Evolutionary conservation across 129 eudicot genomes (phyloP).

Genomic region (Centaurea solstitialis): DNA sequence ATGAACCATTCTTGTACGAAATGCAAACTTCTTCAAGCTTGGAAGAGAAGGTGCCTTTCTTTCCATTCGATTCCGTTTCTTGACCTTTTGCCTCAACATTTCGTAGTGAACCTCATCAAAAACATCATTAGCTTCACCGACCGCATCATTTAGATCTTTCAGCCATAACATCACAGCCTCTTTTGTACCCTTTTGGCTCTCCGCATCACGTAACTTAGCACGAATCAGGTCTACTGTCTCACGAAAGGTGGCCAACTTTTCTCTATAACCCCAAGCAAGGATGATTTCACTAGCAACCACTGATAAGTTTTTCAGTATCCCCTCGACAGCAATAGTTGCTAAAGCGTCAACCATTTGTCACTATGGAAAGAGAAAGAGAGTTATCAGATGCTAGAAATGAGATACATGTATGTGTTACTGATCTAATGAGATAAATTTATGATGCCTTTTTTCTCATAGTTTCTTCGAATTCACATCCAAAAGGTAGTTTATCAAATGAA

Average conservation of each 20-base stretch:
- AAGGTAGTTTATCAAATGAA: too few species aligned
- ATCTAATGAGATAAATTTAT: not conserved
- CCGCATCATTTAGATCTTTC: constrained; percentile 22
- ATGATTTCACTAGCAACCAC: not conserved
- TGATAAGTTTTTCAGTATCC: not conserved
- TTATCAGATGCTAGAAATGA: not conserved
- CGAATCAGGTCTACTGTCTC: constrained; percentile 4
- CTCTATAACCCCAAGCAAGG: not conserved
- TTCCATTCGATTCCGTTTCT: not conserved
- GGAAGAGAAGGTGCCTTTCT: constrained; percentile 16
- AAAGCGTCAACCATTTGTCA: constrained; percentile 1
- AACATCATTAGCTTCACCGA: not conserved
- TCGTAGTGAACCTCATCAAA: not conserved
- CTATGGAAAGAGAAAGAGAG: not conserved
- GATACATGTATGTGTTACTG: not conserved
- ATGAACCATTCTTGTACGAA: not conserved
- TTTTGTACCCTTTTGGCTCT: not conserved
- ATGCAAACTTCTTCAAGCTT: not conserved
- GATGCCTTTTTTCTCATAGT: not conserved
- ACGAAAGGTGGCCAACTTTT: not conserved
- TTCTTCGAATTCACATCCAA: too few species aligned
- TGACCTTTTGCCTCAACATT: not conserved
- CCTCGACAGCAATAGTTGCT: not conserved
- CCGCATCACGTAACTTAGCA: constrained; percentile 20
- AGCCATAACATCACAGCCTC: not conserved